Percentiles rank a stretch among this genome's conserved stretches.
phyloP scores from a whole-genome alignment of 768 basidiomycete genomes.

The Clitopilus hobsonii region DNA sequence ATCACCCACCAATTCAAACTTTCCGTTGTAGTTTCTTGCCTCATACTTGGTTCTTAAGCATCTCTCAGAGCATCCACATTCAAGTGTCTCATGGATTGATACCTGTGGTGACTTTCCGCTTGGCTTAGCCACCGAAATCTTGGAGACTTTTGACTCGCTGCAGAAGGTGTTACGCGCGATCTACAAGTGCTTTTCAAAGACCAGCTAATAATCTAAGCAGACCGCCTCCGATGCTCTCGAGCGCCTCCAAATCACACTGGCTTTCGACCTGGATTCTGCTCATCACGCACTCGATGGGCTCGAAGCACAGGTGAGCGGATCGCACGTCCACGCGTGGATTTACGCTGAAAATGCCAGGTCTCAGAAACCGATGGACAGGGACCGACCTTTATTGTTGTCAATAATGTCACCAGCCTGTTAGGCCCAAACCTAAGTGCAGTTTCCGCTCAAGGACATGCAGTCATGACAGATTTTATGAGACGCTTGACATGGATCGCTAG shows the following conservation, averaged over 20 bases:
- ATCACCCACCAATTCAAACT: background rate
- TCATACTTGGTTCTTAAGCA: slow-evolving; percentile 54
- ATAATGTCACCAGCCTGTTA: slow-evolving; percentile 60
- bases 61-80: slow-evolving; percentile 32
- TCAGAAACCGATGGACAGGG: slow-evolving; percentile 7
- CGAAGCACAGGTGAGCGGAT: slow-evolving; percentile 6
- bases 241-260: slow-evolving; percentile 52
- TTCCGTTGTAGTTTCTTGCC: slow-evolving; percentile 48
- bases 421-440: slow-evolving; percentile 58
- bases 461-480: slow-evolving; percentile 66
- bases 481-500: slow-evolving; percentile 40
- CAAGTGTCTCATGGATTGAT: slow-evolving; percentile 64
- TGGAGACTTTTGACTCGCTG: slow-evolving; percentile 24
- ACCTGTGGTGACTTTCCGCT: slow-evolving; percentile 63
- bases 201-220: slow-evolving; percentile 12
- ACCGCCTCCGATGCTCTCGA: slow-evolving; percentile 35
- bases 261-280: slow-evolving; percentile 54
- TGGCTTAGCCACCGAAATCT: slow-evolving; percentile 36
- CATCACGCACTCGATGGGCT: slow-evolving; percentile 46
- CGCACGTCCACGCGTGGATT: background rate
- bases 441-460: slow-evolving; percentile 72
- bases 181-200: slow-evolving; percentile 4
- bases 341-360: slow-evolving; percentile 7
- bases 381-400: slow-evolving; percentile 55
- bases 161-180: slow-evolving; percentile 2